phyloP scores from a whole-genome alignment of 352 stramenopile genomes.

The Phytophthora multivora region DNA sequence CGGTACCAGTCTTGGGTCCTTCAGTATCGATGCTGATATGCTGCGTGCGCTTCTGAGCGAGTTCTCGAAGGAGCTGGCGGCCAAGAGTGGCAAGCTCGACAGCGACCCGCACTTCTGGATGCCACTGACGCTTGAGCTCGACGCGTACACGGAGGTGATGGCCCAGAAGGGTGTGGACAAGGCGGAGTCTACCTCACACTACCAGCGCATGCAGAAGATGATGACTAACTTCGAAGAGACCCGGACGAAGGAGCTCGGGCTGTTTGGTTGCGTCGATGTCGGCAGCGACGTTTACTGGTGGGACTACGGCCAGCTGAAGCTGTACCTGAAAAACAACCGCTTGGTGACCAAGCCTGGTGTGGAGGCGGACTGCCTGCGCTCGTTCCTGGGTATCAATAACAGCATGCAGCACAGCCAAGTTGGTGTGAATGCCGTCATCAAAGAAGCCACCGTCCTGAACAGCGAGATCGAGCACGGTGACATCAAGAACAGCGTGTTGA shows the following conservation, averaged over 20 bases:
- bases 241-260: constrained; percentile 66
- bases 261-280: constrained; percentile 98
- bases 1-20: constrained; percentile 95
- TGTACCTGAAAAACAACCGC: constrained; percentile 98
- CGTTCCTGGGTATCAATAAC: constrained; percentile 84
- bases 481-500: constrained; percentile 88
- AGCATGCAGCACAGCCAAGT: constrained; percentile 79
- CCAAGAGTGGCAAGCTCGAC: constrained; percentile 95
- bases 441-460: constrained; percentile 80
- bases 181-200: constrained; percentile 79
- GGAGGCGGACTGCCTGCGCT: constrained; percentile 79
- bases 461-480: constrained; percentile 68
- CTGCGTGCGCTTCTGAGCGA: constrained; percentile 92
- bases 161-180: constrained; percentile 91
- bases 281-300: constrained; percentile 97
- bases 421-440: constrained; percentile 56
- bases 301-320: constrained; percentile 98
- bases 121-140: constrained; percentile 94
- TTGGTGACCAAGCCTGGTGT: constrained; percentile 90
- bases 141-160: constrained; percentile 95
- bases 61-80: constrained; percentile 89
- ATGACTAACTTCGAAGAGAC: constrained; percentile 83
- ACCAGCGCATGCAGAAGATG: constrained; percentile 93
- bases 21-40: constrained; percentile 95
- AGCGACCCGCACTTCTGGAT: constrained; percentile 99